phyloP scores from a whole-genome alignment of 352 stramenopile genomes.

The Peronospora belbahrii region DNA sequence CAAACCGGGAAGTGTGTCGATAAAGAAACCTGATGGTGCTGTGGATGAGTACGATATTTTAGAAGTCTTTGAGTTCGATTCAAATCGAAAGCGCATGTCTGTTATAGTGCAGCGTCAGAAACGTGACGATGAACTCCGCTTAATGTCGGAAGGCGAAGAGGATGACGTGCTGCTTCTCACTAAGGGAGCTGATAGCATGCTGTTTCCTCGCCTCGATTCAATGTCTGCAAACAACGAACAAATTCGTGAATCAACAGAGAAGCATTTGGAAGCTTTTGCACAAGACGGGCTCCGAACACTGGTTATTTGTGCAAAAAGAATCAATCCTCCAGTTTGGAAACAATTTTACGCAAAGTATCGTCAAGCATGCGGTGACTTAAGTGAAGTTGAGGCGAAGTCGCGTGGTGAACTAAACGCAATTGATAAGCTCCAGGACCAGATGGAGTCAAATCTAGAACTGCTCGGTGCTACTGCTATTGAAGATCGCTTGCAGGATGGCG shows the following conservation, averaged over 20 bases:
- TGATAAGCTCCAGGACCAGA: conserved; percentile 58
- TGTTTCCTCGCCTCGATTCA: conserved; percentile 69
- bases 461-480: conserved; percentile 83
- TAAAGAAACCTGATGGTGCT: conserved; percentile 49
- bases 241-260: conserved; percentile 39
- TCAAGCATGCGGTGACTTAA: conserved; percentile 43
- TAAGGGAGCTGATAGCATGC: conserved; percentile 76
- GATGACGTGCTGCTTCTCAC: conserved; percentile 68
- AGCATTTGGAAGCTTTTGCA: conserved; percentile 77
- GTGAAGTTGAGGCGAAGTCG: conserved; percentile 64
- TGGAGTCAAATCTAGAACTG: conserved; percentile 72
- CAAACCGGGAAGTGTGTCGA: conserved; percentile 53
- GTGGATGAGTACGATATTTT: conserved; percentile 86
- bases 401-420: conserved; percentile 56
- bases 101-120: conserved; percentile 72
- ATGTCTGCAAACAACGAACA: conserved; percentile 32
- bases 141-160: conserved; percentile 60
- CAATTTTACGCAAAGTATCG: conserved; percentile 66
- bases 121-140: conserved; percentile 59
- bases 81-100: conserved; percentile 80
- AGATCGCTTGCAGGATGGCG: conserved; percentile 75
- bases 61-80: conserved; percentile 92
- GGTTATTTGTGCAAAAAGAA: conserved; percentile 63
- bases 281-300: conserved; percentile 85
- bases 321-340: conserved; percentile 54